A percentile compares a stretch with the other conserved stretches of the same genome.
These are phyloP conservation scores for Rhodamnia rubescens DNA, from an alignment of 345 rosid species.

Conservation along the genomic window DNA sequence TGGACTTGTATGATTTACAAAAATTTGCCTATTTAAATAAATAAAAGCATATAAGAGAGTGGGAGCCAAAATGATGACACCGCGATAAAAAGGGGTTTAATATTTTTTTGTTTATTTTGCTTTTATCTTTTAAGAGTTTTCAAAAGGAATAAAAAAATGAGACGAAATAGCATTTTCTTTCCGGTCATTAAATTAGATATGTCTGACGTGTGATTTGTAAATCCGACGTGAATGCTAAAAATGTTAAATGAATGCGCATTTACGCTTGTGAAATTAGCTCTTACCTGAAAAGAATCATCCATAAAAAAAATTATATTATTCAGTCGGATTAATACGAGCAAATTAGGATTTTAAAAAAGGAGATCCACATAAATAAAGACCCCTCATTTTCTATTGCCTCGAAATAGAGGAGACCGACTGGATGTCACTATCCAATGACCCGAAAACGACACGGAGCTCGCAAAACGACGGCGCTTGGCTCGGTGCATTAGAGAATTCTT, in stretches of 20 bases:
- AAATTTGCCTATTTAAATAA: background rate
- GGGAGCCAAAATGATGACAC: background rate
- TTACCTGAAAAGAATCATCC: background rate
- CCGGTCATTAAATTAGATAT: background rate
- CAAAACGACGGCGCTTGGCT: background rate
- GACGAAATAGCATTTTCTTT: background rate
- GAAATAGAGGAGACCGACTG: background rate
- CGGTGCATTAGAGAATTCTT: background rate
- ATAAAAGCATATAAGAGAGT: background rate
- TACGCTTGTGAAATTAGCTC: background rate
- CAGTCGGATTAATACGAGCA: background rate
- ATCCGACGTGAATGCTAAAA: too few species aligned
- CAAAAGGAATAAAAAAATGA: fast-evolving
- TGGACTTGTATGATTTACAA: background rate
- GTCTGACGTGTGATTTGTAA: fast-evolving
- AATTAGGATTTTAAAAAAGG: background rate
- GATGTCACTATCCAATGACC: background rate
- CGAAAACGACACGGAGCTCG: background rate
- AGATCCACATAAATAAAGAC: background rate
- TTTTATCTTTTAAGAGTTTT: fast-evolving
- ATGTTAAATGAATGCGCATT: background rate
- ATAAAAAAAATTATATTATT: background rate
- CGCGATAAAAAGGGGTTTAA: background rate
- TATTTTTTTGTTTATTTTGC: background rate
- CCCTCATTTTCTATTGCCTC: background rate